These are phyloP conservation scores for Plenodomus tracheiphilus DNA, from an alignment of 2,329 filamentous ascomycete species.

Conservation along the genomic window DNA sequence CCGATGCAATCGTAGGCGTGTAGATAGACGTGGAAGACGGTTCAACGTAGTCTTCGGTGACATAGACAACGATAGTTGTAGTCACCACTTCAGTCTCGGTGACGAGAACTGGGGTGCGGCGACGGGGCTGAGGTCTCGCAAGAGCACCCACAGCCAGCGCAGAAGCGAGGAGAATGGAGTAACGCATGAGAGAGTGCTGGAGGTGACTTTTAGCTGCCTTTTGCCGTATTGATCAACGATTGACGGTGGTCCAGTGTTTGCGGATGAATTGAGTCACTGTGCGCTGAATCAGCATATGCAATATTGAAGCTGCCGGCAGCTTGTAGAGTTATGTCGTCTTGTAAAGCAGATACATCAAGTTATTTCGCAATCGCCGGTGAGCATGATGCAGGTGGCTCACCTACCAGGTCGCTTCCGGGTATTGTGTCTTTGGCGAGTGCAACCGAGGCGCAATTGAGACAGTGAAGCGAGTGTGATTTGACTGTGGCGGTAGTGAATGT, in stretches of 20 bases:
- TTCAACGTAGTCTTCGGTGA: slow-evolving; percentile 4
- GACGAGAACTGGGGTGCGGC: slow-evolving; percentile 24
- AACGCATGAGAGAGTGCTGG: slow-evolving; percentile 29
- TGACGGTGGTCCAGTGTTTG: background rate
- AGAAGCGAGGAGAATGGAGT: slow-evolving; percentile 26
- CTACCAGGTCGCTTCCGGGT: slow-evolving; percentile 12
- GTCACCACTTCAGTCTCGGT: slow-evolving; percentile 26
- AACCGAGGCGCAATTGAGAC: slow-evolving; percentile 19
- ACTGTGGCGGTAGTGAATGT: slow-evolving; percentile 30
- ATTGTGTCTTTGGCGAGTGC: slow-evolving; percentile 8
- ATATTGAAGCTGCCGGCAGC: background rate
- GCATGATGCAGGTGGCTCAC: slow-evolving; percentile 6
- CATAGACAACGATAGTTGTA: slow-evolving; percentile 24
- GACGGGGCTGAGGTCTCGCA: slow-evolving; percentile 22
- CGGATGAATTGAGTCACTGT: background rate
- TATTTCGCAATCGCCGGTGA: background rate
- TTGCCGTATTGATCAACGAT: background rate
- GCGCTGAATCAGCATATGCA: background rate
- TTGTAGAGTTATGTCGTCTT: background rate
- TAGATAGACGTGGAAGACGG: slow-evolving; percentile 4
- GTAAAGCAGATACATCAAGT: background rate
- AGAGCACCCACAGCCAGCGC: slow-evolving; percentile 29
- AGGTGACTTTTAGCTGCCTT: slow-evolving; percentile 9
- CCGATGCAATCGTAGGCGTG: background rate
- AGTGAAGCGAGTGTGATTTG: slow-evolving; percentile 22